phyloP scores from a whole-genome alignment of 441 rosid genomes.

The Cnidoscolus chayamansa region DNA sequence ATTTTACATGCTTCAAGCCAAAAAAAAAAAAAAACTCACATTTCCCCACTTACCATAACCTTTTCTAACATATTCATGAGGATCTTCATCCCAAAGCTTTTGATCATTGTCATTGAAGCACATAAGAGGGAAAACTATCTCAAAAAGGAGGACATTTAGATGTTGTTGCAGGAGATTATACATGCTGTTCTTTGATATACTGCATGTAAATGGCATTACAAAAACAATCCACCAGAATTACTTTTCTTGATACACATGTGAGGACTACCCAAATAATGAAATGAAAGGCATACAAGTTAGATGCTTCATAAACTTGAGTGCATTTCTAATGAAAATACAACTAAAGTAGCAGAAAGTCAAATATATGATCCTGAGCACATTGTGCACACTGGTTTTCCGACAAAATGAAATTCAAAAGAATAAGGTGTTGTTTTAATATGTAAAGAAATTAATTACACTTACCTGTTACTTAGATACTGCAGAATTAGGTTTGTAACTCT shows the following conservation, averaged over 20 bases:
- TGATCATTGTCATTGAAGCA: slow-evolving; percentile 98
- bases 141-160: slow-evolving; percentile 83
- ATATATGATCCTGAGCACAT: neutral
- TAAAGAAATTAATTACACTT: slow-evolving; percentile 3
- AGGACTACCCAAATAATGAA: neutral
- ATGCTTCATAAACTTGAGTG: neutral
- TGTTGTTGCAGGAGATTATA: slow-evolving; percentile 78
- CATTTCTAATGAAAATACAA: neutral
- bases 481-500: slow-evolving; percentile 93
- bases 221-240: neutral
- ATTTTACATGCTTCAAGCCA: slow-evolving; percentile 11
- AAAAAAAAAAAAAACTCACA: slow-evolving; percentile 18
- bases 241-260: neutral
- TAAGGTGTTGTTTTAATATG: neutral
- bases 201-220: slow-evolving; percentile 34
- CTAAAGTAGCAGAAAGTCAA: neutral
- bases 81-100: slow-evolving; percentile 99
- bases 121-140: slow-evolving; percentile 92
- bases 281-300: neutral
- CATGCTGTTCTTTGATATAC: slow-evolving; percentile 81
- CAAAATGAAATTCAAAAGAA: no score
- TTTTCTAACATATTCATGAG: slow-evolving; percentile 98
- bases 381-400: no score
- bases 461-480: slow-evolving; percentile 96
- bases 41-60: slow-evolving; percentile 76